phyloP scores from a whole-genome alignment of 2,329 filamentous ascomycete species.

The Sclerotinia borealis region DNA sequence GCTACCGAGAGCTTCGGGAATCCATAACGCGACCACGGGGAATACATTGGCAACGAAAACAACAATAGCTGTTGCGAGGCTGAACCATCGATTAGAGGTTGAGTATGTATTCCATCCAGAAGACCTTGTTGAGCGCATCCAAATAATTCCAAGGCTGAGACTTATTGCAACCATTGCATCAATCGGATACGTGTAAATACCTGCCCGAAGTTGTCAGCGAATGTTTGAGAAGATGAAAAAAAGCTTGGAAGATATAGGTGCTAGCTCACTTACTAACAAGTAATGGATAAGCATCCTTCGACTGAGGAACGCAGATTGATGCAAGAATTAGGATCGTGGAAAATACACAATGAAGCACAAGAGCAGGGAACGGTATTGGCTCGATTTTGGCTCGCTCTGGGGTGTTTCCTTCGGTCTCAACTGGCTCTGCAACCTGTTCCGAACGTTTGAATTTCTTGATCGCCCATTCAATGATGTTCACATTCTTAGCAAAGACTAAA shows the following conservation, averaged over 20 bases:
- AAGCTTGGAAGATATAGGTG: background rate
- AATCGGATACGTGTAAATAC: conserved; percentile 38
- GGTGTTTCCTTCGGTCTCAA: conserved; percentile 21
- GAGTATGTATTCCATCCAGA: conserved; percentile 7
- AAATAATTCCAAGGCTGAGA: conserved; percentile 12
- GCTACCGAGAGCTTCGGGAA: background rate
- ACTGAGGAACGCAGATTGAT: background rate
- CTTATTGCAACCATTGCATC: conserved; percentile 30
- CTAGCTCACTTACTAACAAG: background rate
- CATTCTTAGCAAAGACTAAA: conserved; percentile 39
- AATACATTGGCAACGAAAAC: conserved; percentile 7
- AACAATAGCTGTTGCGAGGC: conserved; percentile 3
- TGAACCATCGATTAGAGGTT: background rate
- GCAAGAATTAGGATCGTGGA: conserved; percentile 17
- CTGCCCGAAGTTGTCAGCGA: conserved; percentile 28
- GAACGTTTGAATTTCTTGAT: conserved; percentile 21
- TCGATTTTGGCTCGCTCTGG: background rate
- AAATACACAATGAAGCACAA: conserved; percentile 16
- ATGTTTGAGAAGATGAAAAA: background rate
- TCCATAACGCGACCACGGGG: conserved; percentile 1
- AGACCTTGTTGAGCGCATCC: background rate
- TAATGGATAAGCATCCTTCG: conserved; percentile 10
- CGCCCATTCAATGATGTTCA: conserved; percentile 32
- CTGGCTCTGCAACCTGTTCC: conserved; percentile 19
- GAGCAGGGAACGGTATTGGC: conserved; percentile 20